Percentiles rank a stretch among this genome's conserved stretches.
These are phyloP conservation scores for Xerocomellus chrysenteron DNA, from an alignment of 768 basidiomycete genomes.

Conservation along the genomic window DNA sequence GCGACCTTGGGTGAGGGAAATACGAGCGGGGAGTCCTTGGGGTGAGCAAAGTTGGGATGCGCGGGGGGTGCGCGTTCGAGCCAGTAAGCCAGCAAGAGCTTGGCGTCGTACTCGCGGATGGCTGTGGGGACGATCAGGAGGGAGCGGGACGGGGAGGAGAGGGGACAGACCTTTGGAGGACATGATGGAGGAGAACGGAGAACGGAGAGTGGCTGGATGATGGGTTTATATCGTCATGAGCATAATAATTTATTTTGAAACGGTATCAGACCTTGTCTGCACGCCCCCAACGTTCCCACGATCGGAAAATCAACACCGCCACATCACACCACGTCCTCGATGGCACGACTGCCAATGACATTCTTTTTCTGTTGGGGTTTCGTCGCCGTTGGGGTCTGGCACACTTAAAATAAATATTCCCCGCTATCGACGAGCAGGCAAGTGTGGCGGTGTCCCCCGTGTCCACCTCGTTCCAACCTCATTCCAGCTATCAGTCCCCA, in stretches of 20 bases:
- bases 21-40: constrained; percentile 40
- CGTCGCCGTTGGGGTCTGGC: too few relatives aligned
- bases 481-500: too few relatives aligned
- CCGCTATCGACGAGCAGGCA: neutral
- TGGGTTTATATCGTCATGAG: constrained; percentile 18
- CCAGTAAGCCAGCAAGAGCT: constrained; percentile 97
- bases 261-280: constrained; percentile 24
- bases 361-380: neutral
- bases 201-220: neutral
- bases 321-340: too few relatives aligned
- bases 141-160: neutral
- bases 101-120: constrained; percentile 98
- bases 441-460: neutral
- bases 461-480: too few relatives aligned
- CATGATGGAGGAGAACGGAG: constrained; percentile 25
- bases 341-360: too few relatives aligned
- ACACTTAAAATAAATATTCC: too few relatives aligned
- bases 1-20: constrained; percentile 78
- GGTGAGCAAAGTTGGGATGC: constrained; percentile 55
- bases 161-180: constrained; percentile 33
- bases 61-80: constrained; percentile 85
- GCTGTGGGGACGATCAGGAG: constrained; percentile 39
- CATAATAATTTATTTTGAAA: constrained; percentile 19
- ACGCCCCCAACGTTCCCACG: constrained; percentile 32
- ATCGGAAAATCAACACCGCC: constrained; percentile 29